Evolutionary conservation across 805 yeast genomes (phyloP), one percentile per base, ranked within the genome.

Genomic region (Metschnikowia picachoensis): DNA sequence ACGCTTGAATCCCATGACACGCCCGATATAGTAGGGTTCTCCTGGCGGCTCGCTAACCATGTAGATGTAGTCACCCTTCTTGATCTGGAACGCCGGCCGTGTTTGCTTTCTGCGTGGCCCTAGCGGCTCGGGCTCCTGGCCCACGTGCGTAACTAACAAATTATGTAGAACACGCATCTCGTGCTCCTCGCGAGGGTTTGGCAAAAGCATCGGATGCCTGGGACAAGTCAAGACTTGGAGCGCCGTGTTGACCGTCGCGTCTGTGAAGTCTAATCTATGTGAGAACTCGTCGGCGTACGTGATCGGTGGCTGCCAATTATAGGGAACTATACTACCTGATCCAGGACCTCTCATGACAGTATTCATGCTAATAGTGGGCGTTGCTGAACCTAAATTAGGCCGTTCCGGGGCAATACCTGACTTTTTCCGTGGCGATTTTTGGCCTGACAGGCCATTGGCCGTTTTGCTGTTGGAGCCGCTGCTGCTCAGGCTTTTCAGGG

Each of bases 11-110:
- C 91, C 94, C 73, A 87, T 78, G 34, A 92, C 75, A 35, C 92
- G 73, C 1, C 95, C 98, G 37, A 94, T 78, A 58, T 89, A 87
- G 69, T 86, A 94, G 0, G 98, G 97, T 57, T 89, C 97, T 2
- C 96, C 94, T 0, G 96, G 89, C 1, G 96, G 96, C 62, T 89
- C 97, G 51, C 94, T 81, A 11, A 91, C 76, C 82, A 91, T 81
- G 61, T 86, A 90, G 9, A 90, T 83, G 48, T 74, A 80, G 47
- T 90, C 95, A 43, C 79, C 80, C 50, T 78, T 79, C 4, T 50
- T 49, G n/a, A 79, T 48, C 38, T 58, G 62, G 44, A 65, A 60
- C 10, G 39, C 35, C 3, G 66, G 60, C 39, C 65, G 67, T 47
- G 60, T 16, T 32, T 30, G 41, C 20, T 43, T 46, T 4, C 50